phyloP scores from a whole-genome alignment of 768 basidiomycete species.

The Naganishia vishniacii region DNA sequence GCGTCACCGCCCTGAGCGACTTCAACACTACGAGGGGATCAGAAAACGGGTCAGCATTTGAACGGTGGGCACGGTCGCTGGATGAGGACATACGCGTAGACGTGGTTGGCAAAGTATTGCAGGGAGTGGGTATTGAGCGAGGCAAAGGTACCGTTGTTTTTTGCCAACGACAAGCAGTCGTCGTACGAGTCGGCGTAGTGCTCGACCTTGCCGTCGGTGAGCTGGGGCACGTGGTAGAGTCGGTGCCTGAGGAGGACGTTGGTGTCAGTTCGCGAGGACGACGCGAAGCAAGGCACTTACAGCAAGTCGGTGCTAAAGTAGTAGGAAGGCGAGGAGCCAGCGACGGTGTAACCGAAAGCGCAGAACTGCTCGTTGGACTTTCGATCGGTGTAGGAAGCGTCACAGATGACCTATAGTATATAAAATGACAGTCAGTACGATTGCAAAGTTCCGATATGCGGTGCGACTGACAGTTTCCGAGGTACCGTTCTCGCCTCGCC shows the following conservation, averaged over 20 bases:
- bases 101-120: slow-evolving; percentile 43
- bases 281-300: slow-evolving; percentile 15
- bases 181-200: slow-evolving; percentile 40
- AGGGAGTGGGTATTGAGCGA: slow-evolving; percentile 43
- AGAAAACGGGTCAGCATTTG: neutral
- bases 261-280: neutral
- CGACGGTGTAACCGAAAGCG: slow-evolving; percentile 37
- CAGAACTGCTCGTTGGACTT: slow-evolving; percentile 39
- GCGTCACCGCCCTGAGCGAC: slow-evolving; percentile 37
- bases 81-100: slow-evolving; percentile 18
- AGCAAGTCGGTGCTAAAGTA: slow-evolving; percentile 44
- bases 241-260: slow-evolving; percentile 34
- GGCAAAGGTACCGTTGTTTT: slow-evolving; percentile 37
- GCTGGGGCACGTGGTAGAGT: slow-evolving; percentile 42
- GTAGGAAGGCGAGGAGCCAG: slow-evolving; percentile 32
- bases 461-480: slow-evolving; percentile 43
- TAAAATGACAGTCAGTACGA: neutral
- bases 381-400: slow-evolving; percentile 40
- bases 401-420: slow-evolving; percentile 35
- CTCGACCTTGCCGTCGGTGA: slow-evolving; percentile 35
- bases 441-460: too few relatives aligned
- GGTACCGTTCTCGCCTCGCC: slow-evolving; percentile 46
- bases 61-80: neutral
- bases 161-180: slow-evolving; percentile 40
- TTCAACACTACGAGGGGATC: slow-evolving; percentile 34